These are phyloP conservation scores for Gleditsia sinensis DNA, from an alignment of 306 rosid species.

Conservation along the genomic window DNA sequence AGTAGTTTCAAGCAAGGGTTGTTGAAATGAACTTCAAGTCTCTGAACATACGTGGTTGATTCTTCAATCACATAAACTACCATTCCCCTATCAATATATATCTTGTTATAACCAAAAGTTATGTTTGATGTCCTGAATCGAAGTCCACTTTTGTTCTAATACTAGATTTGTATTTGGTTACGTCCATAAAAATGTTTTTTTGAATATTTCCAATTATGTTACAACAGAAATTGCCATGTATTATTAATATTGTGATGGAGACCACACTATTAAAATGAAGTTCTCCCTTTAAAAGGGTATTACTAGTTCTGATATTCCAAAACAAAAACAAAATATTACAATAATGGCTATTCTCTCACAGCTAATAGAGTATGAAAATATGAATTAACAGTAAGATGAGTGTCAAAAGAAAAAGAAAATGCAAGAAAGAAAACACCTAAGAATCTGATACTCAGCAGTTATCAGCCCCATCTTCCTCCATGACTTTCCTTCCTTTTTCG, in stretches of 20 bases:
- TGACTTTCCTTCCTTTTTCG: no score
- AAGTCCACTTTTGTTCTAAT: slow-evolving; percentile 16
- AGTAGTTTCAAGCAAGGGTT: slow-evolving; percentile 36
- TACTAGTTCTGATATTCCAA: no score
- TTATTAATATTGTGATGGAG: not conserved
- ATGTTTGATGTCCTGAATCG: slow-evolving; percentile 13
- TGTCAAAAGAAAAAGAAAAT: no score
- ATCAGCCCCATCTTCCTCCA: no score
- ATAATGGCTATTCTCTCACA: no score
- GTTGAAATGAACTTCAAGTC: slow-evolving; percentile 28
- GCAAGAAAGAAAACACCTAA: no score
- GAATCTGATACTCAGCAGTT: no score
- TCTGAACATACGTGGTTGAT: slow-evolving; percentile 29
- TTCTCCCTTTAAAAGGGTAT: no score
- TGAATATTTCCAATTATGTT: not conserved
- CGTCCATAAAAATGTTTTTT: not conserved
- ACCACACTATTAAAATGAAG: no score
- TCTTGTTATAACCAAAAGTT: not conserved
- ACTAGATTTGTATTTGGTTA: not conserved
- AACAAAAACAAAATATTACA: no score
- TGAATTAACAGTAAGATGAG: no score
- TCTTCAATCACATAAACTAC: not conserved
- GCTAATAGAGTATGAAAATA: no score
- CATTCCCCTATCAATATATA: not conserved
- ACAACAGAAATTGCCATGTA: not conserved